Percentiles rank a stretch among this genome's conserved stretches.
These are phyloP conservation scores for Curvularia sp. DNA, from an alignment of 2,329 filamentous ascomycete species.

Conservation along the genomic window DNA sequence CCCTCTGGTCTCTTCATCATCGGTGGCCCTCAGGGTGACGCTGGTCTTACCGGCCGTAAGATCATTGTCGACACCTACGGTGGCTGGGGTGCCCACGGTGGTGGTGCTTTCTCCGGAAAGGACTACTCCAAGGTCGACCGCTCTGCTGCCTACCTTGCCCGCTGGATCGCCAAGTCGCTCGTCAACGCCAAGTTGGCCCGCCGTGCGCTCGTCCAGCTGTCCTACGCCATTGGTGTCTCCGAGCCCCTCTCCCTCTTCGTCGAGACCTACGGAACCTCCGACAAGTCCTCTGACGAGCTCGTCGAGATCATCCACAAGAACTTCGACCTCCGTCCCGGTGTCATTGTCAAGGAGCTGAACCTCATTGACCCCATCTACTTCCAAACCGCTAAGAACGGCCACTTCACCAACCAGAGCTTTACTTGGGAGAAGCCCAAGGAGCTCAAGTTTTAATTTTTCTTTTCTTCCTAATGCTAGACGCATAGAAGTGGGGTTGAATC, in stretches of 20 bases:
- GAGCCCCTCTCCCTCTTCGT: conserved; percentile 98
- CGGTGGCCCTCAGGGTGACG: conserved; percentile 97
- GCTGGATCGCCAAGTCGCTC: conserved; percentile 99
- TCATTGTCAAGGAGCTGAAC: conserved; percentile 97
- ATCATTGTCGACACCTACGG: conserved; percentile 99
- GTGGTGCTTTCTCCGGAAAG: conserved; percentile 99
- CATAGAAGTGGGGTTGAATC: conserved; percentile 49
- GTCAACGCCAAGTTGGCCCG: conserved; percentile 87
- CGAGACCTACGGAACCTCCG: conserved; percentile 94
- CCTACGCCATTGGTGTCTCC: conserved; percentile 98
- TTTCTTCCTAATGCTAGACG: conserved; percentile 22
- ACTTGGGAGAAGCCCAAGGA: conserved; percentile 97
- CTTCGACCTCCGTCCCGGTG: conserved; percentile 97
- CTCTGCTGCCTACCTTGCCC: conserved; percentile 94
- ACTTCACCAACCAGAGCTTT: conserved; percentile 99
- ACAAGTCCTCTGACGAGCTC: conserved; percentile 88
- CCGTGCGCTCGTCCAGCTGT: conserved; percentile 94
- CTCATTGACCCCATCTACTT: conserved; percentile 96
- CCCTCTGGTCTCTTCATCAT: conserved; percentile 99
- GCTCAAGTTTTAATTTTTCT: conserved; percentile 77
- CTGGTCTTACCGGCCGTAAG: conserved; percentile 97
- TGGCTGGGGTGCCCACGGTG: conserved; percentile 99
- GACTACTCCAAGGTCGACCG: conserved; percentile 99
- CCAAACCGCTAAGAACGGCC: conserved; percentile 98
- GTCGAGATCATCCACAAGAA: conserved; percentile 93